Evolutionary conservation across 2,329 filamentous ascomycete genomes (phyloP), one percentile per base, ranked within the genome.

Genomic region (Colletotrichum higginsianum): DNA sequence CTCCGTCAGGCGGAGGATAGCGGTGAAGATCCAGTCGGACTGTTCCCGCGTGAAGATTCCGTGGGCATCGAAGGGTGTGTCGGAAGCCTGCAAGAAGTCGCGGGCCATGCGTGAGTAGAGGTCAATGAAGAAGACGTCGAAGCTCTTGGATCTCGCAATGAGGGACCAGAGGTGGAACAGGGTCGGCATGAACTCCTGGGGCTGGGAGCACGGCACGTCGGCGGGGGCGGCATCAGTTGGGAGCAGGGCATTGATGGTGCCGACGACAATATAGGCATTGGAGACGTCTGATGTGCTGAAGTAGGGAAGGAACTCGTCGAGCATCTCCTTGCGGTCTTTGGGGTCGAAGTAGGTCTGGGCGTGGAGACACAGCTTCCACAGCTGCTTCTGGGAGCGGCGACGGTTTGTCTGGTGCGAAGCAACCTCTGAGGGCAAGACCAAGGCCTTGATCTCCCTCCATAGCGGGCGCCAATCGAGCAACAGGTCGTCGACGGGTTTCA

Each of bases 161-260:
- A 98, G 87, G 1, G 95, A 96, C 96, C 96, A 99, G 1, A 98
- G 84, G 81, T 99, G 96, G 85, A 99, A 99, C 76, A 98, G 92
- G 0, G 96, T 98, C 3, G 96, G 96, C 46, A 98, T 85, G 78
- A 97, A 96, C 78, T 96, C 91, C 75, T 95, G 92, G 0, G 96
- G 96, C 76, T 95, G 91, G n/a, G 97, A 90, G 76, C 95, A 90
- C 42, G 87, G 86, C 76, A 93, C 90, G 40, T 90, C 90, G 35
- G 90, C 87, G 4, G 94, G 93, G 3, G 93, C 90, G 1, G 95
- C 91, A 46, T 91, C 90, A 9, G 96, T 98, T 21, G 96, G 96
- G 73, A 99, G 88, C 77, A 99, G 86, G 74, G 97, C 85, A 77
- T 97, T 98, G 77, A 99, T 86, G 72, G 96, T 84, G 3, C 94